Percentiles rank a stretch among this genome's conserved stretches.
Evolutionary conservation across 2,329 filamentous ascomycete genomes (phyloP).

Genomic region (Pyricularia pennisetigena): DNA sequence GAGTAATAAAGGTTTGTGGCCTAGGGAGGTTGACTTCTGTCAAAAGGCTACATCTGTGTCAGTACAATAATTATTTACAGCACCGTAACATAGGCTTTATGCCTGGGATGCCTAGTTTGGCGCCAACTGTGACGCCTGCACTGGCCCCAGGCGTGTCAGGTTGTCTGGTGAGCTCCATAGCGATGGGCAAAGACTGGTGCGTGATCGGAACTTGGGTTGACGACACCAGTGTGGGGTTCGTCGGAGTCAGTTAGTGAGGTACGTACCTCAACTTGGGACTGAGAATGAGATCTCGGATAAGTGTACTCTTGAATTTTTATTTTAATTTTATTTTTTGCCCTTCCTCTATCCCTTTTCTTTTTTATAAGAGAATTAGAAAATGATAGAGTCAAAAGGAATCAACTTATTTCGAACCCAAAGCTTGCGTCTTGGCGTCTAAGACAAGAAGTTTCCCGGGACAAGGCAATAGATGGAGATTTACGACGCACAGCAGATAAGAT

Average conservation of each 20-base stretch:
- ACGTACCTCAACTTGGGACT: neutral
- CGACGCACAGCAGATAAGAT: neutral
- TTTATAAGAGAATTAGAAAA: too few species aligned
- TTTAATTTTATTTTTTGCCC: too few species aligned
- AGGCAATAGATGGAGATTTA: neutral
- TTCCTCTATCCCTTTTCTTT: too few species aligned
- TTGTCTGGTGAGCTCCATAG: neutral
- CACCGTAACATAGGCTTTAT: neutral
- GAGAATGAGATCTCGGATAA: neutral
- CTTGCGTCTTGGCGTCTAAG: neutral
- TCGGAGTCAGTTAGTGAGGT: neutral
- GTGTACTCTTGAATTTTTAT: neutral
- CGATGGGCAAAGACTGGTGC: neutral
- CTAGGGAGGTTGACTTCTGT: neutral
- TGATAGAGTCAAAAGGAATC: too few species aligned
- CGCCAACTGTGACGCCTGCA: neutral
- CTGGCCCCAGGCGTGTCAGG: neutral
- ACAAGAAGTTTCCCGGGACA: neutral
- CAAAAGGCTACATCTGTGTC: neutral
- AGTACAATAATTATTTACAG: neutral
- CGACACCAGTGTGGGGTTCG: neutral
- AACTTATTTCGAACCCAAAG: too few species aligned
- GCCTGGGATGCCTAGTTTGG: neutral
- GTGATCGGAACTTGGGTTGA: neutral
- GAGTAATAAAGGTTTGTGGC: neutral